Percentiles rank a stretch among this genome's conserved stretches.
Conservation (phyloP, 176 grass and related monocot genomes). For the Zoysia pacifica region DNA sequence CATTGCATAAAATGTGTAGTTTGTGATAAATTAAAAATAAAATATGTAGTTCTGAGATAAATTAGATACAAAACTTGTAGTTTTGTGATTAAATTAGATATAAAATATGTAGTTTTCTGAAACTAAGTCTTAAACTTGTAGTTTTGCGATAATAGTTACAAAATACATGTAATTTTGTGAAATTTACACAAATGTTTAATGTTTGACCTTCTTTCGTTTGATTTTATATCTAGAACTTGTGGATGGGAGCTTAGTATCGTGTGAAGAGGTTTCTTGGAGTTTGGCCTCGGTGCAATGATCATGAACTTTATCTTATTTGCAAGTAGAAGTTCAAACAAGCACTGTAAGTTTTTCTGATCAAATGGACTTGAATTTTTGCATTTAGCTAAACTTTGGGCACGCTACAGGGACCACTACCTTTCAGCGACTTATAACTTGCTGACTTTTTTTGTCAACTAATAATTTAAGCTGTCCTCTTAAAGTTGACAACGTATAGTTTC, state of each 20-base stretch:
- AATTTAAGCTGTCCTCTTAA: not conserved
- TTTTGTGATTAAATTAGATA: no score
- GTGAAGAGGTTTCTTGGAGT: not conserved
- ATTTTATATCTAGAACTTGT: not conserved
- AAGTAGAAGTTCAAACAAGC: not conserved
- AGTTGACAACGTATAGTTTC: not conserved
- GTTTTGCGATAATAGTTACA: no score
- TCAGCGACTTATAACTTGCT: not conserved
- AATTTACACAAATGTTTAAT: not conserved
- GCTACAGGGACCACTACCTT: constrained; percentile 6
- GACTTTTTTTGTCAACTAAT: constrained; percentile 20
- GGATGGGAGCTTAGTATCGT: not conserved
- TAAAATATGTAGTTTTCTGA: no score
- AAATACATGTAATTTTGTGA: no score
- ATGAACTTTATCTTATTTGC: not conserved
- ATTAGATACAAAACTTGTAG: no score
- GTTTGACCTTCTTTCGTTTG: not conserved
- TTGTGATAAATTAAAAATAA: no score
- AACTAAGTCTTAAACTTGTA: no score
- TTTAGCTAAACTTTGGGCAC: not conserved
- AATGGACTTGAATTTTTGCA: not conserved
- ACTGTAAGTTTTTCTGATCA: not conserved
- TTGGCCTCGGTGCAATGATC: not conserved
- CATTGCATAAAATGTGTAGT: no score
- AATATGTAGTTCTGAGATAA: no score